A percentile compares a stretch with the other conserved stretches of the same genome.
Evolutionary conservation across 2,329 filamentous ascomycete species (phyloP).

Genomic region (Epichloe uncinata): DNA sequence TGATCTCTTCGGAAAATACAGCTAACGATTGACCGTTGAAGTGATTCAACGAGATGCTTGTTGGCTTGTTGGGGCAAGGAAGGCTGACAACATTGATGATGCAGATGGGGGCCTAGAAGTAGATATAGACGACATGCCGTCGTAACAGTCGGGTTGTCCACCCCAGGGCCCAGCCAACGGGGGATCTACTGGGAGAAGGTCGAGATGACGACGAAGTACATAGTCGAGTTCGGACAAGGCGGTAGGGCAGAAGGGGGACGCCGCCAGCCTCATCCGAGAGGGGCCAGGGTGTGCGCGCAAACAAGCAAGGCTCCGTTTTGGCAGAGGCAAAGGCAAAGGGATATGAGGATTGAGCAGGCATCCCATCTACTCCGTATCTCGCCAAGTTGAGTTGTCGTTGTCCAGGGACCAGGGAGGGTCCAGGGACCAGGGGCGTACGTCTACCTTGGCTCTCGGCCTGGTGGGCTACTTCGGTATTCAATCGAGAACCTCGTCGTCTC

Average conservation of each 20-base stretch:
- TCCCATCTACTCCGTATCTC: not conserved
- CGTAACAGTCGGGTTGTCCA: not conserved
- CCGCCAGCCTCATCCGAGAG: constrained; percentile 10
- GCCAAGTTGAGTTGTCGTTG: not conserved
- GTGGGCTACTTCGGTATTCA: constrained; percentile 7
- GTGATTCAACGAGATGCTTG: not conserved
- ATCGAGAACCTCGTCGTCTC: constrained; percentile 2
- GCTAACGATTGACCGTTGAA: not conserved
- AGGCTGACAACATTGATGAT: not conserved
- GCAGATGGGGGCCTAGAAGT: constrained; percentile 8
- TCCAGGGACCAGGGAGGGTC: not conserved
- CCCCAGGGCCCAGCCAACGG: constrained; percentile 5
- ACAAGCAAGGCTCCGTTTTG: not conserved
- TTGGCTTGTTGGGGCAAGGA: not conserved
- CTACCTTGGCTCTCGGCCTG: constrained; percentile 4
- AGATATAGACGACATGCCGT: constrained; percentile 8
- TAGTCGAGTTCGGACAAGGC: constrained; percentile 3
- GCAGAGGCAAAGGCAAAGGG: not conserved
- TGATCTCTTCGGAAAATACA: not conserved
- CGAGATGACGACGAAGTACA: not conserved
- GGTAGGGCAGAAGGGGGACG: constrained; percentile 4
- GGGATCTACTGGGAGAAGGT: constrained; percentile 6
- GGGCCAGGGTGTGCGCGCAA: constrained; percentile 1
- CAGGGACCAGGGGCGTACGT: not conserved
- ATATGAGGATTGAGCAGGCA: not conserved